Evolutionary conservation across 2,329 filamentous ascomycete genomes (phyloP).

Genomic region (Phialophora tarda): DNA sequence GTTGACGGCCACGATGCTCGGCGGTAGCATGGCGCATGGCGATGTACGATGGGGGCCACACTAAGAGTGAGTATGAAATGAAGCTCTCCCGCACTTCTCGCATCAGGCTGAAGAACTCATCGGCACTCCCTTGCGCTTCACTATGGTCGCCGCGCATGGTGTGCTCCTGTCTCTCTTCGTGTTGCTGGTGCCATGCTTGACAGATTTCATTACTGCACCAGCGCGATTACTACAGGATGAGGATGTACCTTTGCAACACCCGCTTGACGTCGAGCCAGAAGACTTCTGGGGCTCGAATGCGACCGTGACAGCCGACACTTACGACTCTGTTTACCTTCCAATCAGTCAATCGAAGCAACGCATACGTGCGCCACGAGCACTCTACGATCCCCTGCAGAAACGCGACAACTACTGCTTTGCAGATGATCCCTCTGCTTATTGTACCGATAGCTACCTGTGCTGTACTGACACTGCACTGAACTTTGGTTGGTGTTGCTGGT

Average conservation of each 20-base stretch:
- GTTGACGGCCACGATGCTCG: slow-evolving; percentile 1
- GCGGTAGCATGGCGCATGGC: not conserved
- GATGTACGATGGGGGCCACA: not conserved
- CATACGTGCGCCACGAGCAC: not conserved
- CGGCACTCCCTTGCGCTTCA: slow-evolving; percentile 1
- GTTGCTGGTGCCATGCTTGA: not conserved
- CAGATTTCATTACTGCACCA: not conserved
- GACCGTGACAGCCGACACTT: not conserved
- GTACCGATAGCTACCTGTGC: not conserved
- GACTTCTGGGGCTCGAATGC: not conserved
- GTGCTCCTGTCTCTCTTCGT: not conserved
- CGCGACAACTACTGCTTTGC: slow-evolving; percentile 10
- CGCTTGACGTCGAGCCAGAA: not conserved
- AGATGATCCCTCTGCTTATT: not conserved
- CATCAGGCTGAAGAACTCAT: not conserved
- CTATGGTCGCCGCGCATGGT: not conserved
- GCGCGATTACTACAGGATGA: not conserved
- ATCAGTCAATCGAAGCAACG: not conserved
- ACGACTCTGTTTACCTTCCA: slow-evolving; percentile 1
- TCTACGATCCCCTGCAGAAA: not conserved
- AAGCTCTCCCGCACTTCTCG: not conserved
- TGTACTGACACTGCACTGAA: not conserved
- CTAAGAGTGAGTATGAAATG: not conserved
- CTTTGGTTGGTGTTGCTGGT: slow-evolving; percentile 2
- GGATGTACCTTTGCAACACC: not conserved